Percentiles rank a stretch among this genome's conserved stretches.
Evolutionary conservation across 2,329 filamentous ascomycete genomes (phyloP).

Genomic region (Clonostachys rhizophaga): DNA sequence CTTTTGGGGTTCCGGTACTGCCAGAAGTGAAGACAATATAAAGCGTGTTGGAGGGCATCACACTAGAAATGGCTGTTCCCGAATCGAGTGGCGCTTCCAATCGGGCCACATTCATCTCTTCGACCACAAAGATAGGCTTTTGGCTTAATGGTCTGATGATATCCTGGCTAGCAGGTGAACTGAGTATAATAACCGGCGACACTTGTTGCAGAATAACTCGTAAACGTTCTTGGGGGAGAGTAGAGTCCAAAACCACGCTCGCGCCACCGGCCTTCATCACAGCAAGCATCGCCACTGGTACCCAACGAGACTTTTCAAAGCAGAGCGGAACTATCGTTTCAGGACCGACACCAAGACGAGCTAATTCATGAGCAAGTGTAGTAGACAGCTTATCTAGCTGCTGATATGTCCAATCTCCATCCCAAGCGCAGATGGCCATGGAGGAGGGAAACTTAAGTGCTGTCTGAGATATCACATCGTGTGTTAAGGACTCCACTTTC

Average conservation of each 20-base stretch:
- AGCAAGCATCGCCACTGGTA: slow-evolving; percentile 9
- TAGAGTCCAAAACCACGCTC: slow-evolving; percentile 11
- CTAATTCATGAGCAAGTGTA: background rate
- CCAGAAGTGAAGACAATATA: slow-evolving; percentile 15
- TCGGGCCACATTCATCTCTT: background rate
- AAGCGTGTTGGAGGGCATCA: background rate
- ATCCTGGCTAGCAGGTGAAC: no score
- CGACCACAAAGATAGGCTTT: background rate
- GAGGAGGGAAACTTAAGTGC: slow-evolving; percentile 13
- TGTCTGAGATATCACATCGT: background rate
- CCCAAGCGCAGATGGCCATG: slow-evolving; percentile 34
- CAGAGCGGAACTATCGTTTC: slow-evolving; percentile 9
- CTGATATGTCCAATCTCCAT: slow-evolving; percentile 17
- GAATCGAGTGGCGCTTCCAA: background rate
- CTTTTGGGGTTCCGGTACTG: slow-evolving; percentile 14
- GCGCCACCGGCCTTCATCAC: slow-evolving; percentile 13
- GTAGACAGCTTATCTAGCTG: background rate
- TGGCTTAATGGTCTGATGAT: background rate
- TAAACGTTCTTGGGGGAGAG: slow-evolving; percentile 1
- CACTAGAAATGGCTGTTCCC: background rate
- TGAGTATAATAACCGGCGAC: background rate
- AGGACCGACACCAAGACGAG: slow-evolving; percentile 4
- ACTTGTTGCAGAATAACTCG: background rate
- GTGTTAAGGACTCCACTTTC: background rate
- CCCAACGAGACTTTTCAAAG: slow-evolving; percentile 10